Evolutionary conservation across 2,329 filamentous ascomycete species (phyloP), one percentile per base, ranked within the genome.

Genomic region (Plenodomus biglobosus): DNA sequence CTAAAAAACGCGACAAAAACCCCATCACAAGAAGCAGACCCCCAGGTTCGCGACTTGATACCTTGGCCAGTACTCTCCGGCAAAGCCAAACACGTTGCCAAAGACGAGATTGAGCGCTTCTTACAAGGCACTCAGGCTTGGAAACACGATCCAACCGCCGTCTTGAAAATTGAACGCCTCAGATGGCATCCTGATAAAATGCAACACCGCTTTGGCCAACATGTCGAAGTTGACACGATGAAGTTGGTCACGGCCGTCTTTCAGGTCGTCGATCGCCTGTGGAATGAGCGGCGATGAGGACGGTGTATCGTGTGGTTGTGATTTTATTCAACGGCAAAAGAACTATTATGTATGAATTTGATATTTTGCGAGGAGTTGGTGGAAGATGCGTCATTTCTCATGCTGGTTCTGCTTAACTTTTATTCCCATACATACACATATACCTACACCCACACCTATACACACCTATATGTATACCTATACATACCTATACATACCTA

Each of bases 121-220:
- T 85, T 94, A 61, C 76, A 82, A 1, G 75, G 79, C 64, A 79
- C 78, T n/a, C 78, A 78, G 6, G 49, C 53, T 8, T 66, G 66
- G 60, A 59, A 55, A 16, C 57, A 65, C 5, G 73, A 76, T 48
- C 46, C 82, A 17, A 44, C 73, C 13, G 75, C 79, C 38, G 69
- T 80, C 4, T 77, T 97, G 43, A 96, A 95, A 72, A 76, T 84
- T 4, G 94, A 99, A 76, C 84, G 94, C 42, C 85, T 97, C 16
- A 81, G 91, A 15, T 99, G 94, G 94, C 94, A 99, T 76, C 94
- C 94, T 3, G 94, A 99, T 74, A 99, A 97, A 78, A 88, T 97
- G 46, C 90, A 96, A 76, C 94, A 96, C 74, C 83, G 85, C 44
- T 85, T 95, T 51, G 89, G 90, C 2, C 76, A 83, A 50, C 77